A percentile compares a stretch with the other conserved stretches of the same genome.
Evolutionary conservation across 2,329 filamentous ascomycete species (phyloP).

Genomic region (Trichoderma endophyticum): DNA sequence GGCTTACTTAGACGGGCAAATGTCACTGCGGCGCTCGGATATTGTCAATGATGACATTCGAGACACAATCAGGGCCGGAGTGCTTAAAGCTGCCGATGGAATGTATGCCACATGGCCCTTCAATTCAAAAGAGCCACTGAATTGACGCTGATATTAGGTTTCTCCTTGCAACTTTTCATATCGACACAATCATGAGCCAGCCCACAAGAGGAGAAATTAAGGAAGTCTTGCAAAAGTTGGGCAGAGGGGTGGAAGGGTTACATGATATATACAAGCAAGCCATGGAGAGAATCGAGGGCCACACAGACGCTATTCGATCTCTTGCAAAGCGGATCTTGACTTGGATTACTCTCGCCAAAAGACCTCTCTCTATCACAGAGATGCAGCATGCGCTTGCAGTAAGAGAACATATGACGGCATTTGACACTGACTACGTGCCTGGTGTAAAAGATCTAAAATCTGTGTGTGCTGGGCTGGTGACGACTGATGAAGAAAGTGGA

Average conservation of each 20-base stretch:
- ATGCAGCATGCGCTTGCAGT: constrained; percentile 43
- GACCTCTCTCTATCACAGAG: constrained; percentile 34
- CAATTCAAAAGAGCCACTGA: background rate
- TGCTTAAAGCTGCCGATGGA: no score
- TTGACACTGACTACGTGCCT: constrained; percentile 30
- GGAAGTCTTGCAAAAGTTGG: background rate
- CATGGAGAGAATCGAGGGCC: constrained; percentile 42
- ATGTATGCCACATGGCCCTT: background rate
- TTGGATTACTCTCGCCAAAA: constrained; percentile 40
- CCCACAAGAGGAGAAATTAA: background rate
- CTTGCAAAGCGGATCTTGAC: constrained; percentile 39
- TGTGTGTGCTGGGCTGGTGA: constrained; percentile 42
- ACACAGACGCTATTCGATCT: constrained; percentile 25
- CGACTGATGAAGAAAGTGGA: constrained; percentile 36
- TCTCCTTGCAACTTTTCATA: background rate
- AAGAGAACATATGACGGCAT: constrained; percentile 22
- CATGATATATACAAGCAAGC: constrained; percentile 40
- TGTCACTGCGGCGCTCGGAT: no score
- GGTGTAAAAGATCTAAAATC: constrained; percentile 35
- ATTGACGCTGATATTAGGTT: background rate
- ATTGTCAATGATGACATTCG: no score
- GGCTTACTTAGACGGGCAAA: no score
- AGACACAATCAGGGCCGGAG: no score
- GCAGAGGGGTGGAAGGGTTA: constrained; percentile 24
- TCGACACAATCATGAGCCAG: background rate